Evolutionary conservation across 768 basidiomycete genomes (phyloP).

Genomic region (Hypsizygus marmoreus): DNA sequence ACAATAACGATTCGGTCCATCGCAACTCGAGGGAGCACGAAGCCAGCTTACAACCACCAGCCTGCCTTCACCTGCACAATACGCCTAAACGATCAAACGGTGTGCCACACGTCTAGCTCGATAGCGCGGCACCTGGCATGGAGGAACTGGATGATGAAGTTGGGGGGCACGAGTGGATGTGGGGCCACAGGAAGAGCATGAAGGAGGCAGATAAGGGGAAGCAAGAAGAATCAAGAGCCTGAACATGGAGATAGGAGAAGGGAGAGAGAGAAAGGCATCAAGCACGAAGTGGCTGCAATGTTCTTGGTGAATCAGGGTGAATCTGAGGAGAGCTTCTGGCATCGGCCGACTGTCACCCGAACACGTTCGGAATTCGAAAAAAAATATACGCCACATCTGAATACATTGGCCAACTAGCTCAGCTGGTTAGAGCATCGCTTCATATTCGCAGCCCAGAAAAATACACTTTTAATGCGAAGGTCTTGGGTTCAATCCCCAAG

Average conservation of each 20-base stretch:
- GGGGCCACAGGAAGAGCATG: constrained; percentile 3
- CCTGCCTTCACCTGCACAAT: constrained; percentile 25
- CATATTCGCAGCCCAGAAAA: too few species aligned
- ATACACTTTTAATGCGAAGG: constrained; percentile 70
- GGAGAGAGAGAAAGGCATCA: neutral
- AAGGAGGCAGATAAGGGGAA: too few species aligned
- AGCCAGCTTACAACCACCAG: constrained; percentile 36
- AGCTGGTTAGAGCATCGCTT: constrained; percentile 93
- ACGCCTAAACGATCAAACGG: constrained; percentile 30
- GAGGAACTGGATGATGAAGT: constrained; percentile 9
- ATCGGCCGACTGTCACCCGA: too few species aligned
- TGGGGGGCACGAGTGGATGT: constrained; percentile 2
- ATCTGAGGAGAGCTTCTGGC: too few species aligned
- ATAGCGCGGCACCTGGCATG: constrained; percentile 31
- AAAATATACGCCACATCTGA: too few species aligned
- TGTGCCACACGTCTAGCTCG: constrained; percentile 33
- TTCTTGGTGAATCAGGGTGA: too few species aligned
- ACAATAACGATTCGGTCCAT: neutral
- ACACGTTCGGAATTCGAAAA: too few species aligned
- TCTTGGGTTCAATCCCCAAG: constrained; percentile 67
- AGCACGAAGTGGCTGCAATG: too few species aligned
- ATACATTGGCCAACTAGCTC: constrained; percentile 83
- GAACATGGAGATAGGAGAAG: neutral
- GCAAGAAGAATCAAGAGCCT: neutral
- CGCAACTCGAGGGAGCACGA: too few species aligned